Conservation (phyloP, 2,329 filamentous ascomycete species). For the Cadophora sp. region DNA sequence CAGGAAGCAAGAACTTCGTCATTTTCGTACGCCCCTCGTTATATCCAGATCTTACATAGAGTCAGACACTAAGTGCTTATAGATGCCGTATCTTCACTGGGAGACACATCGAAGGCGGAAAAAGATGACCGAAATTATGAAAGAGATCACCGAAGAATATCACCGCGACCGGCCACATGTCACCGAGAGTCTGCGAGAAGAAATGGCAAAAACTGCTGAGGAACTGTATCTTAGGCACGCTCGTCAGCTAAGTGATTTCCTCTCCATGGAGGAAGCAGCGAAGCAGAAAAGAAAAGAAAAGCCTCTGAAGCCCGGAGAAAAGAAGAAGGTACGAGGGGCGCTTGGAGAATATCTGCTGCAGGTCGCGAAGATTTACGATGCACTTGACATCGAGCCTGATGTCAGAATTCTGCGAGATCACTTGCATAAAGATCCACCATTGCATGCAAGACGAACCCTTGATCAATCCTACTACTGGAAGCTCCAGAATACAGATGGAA, state of each 20-base stretch:
- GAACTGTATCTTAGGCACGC: slow-evolving; percentile 9
- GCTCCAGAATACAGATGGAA: slow-evolving; percentile 45
- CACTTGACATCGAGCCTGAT: slow-evolving; percentile 34
- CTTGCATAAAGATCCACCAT: slow-evolving; percentile 37
- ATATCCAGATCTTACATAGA: neutral
- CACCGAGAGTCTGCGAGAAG: slow-evolving; percentile 19
- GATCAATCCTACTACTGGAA: slow-evolving; percentile 54
- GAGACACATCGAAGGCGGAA: slow-evolving; percentile 36
- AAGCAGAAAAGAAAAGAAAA: slow-evolving; percentile 2
- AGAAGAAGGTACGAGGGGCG: slow-evolving; percentile 6
- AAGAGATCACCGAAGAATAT: slow-evolving; percentile 19
- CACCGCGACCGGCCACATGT: slow-evolving; percentile 17
- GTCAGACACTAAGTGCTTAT: neutral
- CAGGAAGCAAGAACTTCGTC: slow-evolving; percentile 27
- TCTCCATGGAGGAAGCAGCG: neutral
- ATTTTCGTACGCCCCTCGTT: slow-evolving; percentile 28
- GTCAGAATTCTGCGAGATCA: slow-evolving; percentile 31
- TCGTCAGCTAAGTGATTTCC: slow-evolving; percentile 4
- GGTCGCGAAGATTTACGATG: slow-evolving; percentile 30
- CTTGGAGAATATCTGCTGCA: slow-evolving; percentile 30
- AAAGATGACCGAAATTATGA: slow-evolving; percentile 25
- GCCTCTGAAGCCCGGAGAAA: neutral
- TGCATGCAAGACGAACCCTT: slow-evolving; percentile 52
- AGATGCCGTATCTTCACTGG: slow-evolving; percentile 44
- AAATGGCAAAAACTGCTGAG: slow-evolving; percentile 6